Evolutionary conservation across 805 yeast genomes (phyloP).

Genomic region (Kluyveromyces siamensis): DNA sequence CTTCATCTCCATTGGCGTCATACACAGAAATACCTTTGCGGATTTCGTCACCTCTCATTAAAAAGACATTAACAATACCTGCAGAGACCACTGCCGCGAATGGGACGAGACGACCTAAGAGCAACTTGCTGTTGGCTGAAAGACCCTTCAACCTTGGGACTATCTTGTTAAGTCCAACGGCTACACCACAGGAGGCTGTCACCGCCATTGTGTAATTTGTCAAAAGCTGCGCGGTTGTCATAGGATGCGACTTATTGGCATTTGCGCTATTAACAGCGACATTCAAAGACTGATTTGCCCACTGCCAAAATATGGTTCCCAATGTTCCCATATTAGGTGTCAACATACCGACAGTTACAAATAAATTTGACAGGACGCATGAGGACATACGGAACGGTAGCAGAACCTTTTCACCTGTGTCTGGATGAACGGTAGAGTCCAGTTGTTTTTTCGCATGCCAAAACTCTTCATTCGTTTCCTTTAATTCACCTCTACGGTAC

Average conservation of each 20-base stretch:
- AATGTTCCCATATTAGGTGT: slow-evolving; percentile 85
- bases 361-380: slow-evolving; percentile 85
- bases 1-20: slow-evolving; percentile 54
- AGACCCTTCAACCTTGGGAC: slow-evolving; percentile 77
- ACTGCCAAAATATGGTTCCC: slow-evolving; percentile 96
- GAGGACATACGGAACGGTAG: slow-evolving; percentile 97
- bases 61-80: slow-evolving; percentile 89
- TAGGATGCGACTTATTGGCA: slow-evolving; percentile 90
- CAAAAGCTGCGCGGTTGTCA: slow-evolving; percentile 66
- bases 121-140: slow-evolving; percentile 58
- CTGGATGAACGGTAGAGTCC: slow-evolving; percentile 94
- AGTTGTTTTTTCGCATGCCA: slow-evolving; percentile 84
- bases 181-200: slow-evolving; percentile 90
- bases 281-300: slow-evolving; percentile 92
- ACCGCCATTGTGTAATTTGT: slow-evolving; percentile 84
- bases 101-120: slow-evolving; percentile 84
- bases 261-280: slow-evolving; percentile 96
- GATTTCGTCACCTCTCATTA: slow-evolving; percentile 94
- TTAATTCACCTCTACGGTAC: slow-evolving; percentile 59
- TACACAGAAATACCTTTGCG: slow-evolving; percentile 71
- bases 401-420: slow-evolving; percentile 86
- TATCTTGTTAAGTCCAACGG: slow-evolving; percentile 80
- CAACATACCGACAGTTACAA: slow-evolving; percentile 95
- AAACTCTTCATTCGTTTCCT: slow-evolving; percentile 63
- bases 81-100: slow-evolving; percentile 98